These are phyloP conservation scores for Sclerotinia borealis DNA, from an alignment of 2,329 filamentous ascomycete genomes.

Conservation along the genomic window DNA sequence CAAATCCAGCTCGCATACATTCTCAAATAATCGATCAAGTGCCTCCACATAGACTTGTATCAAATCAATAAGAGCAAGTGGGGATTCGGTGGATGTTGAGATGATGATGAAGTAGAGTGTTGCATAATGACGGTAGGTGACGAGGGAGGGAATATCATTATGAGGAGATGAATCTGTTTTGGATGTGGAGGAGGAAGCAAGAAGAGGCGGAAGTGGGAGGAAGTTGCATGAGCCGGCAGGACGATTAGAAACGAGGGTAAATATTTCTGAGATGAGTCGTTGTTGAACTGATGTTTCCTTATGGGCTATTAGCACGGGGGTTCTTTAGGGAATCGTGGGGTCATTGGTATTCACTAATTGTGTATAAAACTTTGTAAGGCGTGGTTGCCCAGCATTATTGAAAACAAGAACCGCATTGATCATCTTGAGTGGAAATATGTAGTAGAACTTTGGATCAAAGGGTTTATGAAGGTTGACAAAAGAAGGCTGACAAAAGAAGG, in stretches of 20 bases:
- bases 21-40: conserved; percentile 91
- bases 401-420: conserved; percentile 99
- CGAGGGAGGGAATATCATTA: conserved; percentile 87
- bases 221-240: conserved; percentile 95
- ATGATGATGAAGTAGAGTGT: conserved; percentile 99
- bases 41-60: conserved; percentile 98
- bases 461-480: too few relatives aligned
- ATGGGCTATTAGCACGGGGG: conserved; percentile 12
- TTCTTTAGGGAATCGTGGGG: neutral
- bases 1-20: conserved; percentile 92
- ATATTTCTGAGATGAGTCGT: conserved; percentile 94
- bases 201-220: conserved; percentile 68
- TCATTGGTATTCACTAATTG: conserved; percentile 61
- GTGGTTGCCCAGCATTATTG: conserved; percentile 95
- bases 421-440: conserved; percentile 48
- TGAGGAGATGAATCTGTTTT: conserved; percentile 57
- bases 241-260: conserved; percentile 87
- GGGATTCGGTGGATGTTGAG: conserved; percentile 91
- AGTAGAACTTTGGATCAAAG: neutral
- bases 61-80: conserved; percentile 87
- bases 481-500: conserved; percentile 7
- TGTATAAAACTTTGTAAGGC: conserved; percentile 97
- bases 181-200: conserved; percentile 61
- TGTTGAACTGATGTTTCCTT: conserved; percentile 97
- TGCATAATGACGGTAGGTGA: conserved; percentile 97